Evolutionary conservation across 495 filamentous ascomycete species (phyloP).

Genomic region (Geoglossum glabrum): DNA sequence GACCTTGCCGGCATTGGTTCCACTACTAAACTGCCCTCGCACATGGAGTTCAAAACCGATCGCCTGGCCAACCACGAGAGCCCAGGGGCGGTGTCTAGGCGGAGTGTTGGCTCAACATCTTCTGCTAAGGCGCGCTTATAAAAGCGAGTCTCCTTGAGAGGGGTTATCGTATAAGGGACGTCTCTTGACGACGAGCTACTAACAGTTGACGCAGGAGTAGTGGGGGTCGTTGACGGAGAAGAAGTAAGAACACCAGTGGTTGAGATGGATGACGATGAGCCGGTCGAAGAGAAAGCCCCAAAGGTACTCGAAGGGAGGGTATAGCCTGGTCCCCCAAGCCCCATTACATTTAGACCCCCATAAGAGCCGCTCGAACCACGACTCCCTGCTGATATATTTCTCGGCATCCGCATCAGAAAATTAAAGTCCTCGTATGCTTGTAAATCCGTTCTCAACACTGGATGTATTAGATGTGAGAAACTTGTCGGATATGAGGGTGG

Average conservation of each 20-base stretch:
- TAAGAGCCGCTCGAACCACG: slow-evolving; percentile 52
- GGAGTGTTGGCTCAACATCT: slow-evolving; percentile 84
- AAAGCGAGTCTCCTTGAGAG: slow-evolving; percentile 77
- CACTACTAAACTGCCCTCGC: slow-evolving; percentile 70
- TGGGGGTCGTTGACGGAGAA: slow-evolving; percentile 25
- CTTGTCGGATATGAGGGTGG: slow-evolving; percentile 56
- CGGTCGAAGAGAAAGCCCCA: slow-evolving; percentile 22
- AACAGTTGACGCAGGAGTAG: slow-evolving; percentile 26
- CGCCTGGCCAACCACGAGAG: slow-evolving; percentile 84
- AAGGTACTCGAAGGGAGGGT: slow-evolving; percentile 17
- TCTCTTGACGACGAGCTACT: slow-evolving; percentile 25
- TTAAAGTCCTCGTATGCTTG: slow-evolving; percentile 69
- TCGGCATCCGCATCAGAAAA: slow-evolving; percentile 49
- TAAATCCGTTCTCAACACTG: slow-evolving; percentile 66
- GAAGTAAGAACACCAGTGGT: slow-evolving; percentile 9
- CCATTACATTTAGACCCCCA: slow-evolving; percentile 38
- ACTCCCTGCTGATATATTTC: slow-evolving; percentile 35
- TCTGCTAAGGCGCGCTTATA: slow-evolving; percentile 76
- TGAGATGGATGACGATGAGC: slow-evolving; percentile 16
- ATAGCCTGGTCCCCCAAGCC: slow-evolving; percentile 22
- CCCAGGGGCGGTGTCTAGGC: slow-evolving; percentile 73
- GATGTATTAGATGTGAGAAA: slow-evolving; percentile 61
- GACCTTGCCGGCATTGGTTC: slow-evolving; percentile 52
- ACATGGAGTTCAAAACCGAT: slow-evolving; percentile 60
- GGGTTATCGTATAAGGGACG: slow-evolving; percentile 13